Evolutionary conservation across 1,139 yeast species (phyloP).

Genomic region (Pichia sp.): DNA sequence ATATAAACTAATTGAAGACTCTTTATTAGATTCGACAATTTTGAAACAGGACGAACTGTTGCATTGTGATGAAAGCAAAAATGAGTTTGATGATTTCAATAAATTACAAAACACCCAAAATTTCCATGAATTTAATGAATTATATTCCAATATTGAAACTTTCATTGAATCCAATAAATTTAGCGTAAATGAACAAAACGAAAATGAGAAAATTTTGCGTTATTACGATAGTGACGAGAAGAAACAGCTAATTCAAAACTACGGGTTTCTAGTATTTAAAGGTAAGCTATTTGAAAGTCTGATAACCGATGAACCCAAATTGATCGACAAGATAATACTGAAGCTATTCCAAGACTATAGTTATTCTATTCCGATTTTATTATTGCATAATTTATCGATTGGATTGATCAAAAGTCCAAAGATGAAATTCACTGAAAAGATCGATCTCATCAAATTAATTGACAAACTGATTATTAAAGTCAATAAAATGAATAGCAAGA

Average conservation of each 20-base stretch:
- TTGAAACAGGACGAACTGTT: background rate
- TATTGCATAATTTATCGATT: slow-evolving; percentile 19
- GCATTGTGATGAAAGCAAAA: background rate
- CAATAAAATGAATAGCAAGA: background rate
- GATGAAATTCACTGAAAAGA: slow-evolving; percentile 12
- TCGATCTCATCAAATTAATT: slow-evolving; percentile 14
- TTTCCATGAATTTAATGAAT: slow-evolving; percentile 10
- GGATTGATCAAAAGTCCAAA: slow-evolving; percentile 13
- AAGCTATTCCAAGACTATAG: slow-evolving; percentile 16
- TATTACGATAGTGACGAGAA: slow-evolving; percentile 9
- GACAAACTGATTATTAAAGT: slow-evolving; percentile 17
- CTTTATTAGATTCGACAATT: slow-evolving; percentile 8
- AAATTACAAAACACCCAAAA: slow-evolving; percentile 3
- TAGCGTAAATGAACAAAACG: background rate
- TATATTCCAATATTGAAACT: slow-evolving; percentile 5
- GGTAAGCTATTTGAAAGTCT: slow-evolving; percentile 13
- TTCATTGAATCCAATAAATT: background rate
- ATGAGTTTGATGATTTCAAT: background rate
- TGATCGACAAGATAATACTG: slow-evolving; percentile 10
- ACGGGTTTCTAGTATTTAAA: slow-evolving; percentile 14
- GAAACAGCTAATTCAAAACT: slow-evolving; percentile 9
- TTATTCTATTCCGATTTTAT: slow-evolving; percentile 16
- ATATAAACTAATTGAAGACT: slow-evolving; percentile 1
- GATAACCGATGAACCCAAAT: slow-evolving; percentile 10
- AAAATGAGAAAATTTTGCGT: slow-evolving; percentile 2